These are phyloP conservation scores for Xylaria intraflava DNA, from an alignment of 495 filamentous ascomycete genomes.

Conservation along the genomic window DNA sequence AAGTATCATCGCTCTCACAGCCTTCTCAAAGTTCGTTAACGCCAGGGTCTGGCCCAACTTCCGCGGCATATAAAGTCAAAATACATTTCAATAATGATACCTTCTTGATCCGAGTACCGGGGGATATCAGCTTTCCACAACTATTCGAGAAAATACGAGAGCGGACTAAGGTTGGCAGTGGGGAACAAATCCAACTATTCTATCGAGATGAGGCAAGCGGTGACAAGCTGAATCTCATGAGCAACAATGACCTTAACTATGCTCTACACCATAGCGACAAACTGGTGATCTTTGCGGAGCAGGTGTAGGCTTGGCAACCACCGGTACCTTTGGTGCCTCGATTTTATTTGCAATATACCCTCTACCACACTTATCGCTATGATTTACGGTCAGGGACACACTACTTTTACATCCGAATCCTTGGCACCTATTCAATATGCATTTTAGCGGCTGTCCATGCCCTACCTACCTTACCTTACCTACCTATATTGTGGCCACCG, in stretches of 20 bases:
- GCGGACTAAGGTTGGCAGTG: slow-evolving; percentile 58
- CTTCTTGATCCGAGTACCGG: slow-evolving; percentile 82
- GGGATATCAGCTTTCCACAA: slow-evolving; percentile 67
- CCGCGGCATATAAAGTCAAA: slow-evolving; percentile 74
- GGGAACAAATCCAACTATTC: slow-evolving; percentile 64
- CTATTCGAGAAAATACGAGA: slow-evolving; percentile 77
- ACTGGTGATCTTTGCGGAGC: slow-evolving; percentile 70
- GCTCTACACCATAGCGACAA: slow-evolving; percentile 82
- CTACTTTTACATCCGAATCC: slow-evolving; percentile 10
- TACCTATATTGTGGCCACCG: not conserved
- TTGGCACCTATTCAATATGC: not conserved
- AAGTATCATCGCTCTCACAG: slow-evolving; percentile 67
- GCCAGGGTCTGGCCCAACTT: slow-evolving; percentile 36
- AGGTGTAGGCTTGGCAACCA: slow-evolving; percentile 20
- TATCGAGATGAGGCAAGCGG: slow-evolving; percentile 84
- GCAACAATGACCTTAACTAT: slow-evolving; percentile 70
- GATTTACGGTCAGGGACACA: slow-evolving; percentile 19
- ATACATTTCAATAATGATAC: slow-evolving; percentile 85
- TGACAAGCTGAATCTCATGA: slow-evolving; percentile 63
- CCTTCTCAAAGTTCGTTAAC: slow-evolving; percentile 54
- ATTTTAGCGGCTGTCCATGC: not conserved
- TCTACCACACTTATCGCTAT: slow-evolving; percentile 16
- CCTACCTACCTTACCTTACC: not conserved
- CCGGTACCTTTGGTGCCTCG: slow-evolving; percentile 10
- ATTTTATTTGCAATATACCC: slow-evolving; percentile 28